A percentile compares a stretch with the other conserved stretches of the same genome.
Conservation (phyloP, 2,329 filamentous ascomycete species). For the Stachybotrys chartarum region DNA sequence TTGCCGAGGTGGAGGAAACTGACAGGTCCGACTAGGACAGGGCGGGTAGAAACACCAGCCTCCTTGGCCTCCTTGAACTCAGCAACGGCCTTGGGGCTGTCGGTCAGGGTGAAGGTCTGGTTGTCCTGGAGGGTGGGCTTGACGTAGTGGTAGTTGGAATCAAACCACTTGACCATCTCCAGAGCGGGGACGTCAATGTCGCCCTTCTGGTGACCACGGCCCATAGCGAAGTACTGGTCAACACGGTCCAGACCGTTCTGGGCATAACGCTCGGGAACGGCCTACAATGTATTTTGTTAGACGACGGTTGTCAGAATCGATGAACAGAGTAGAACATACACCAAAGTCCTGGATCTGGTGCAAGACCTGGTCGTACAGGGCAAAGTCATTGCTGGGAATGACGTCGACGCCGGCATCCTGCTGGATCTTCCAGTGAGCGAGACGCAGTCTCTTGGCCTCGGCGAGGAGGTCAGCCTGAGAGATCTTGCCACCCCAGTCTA, state of each 20-base stretch:
- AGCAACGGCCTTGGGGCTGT: slow-evolving; percentile 84
- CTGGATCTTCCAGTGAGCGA: slow-evolving; percentile 99
- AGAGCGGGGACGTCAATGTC: slow-evolving; percentile 86
- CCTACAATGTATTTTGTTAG: slow-evolving; percentile 39
- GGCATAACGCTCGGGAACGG: slow-evolving; percentile 87
- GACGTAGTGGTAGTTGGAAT: slow-evolving; percentile 99
- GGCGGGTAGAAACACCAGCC: slow-evolving; percentile 85
- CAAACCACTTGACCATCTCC: slow-evolving; percentile 99
- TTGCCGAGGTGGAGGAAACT: slow-evolving; percentile 97
- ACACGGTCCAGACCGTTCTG: slow-evolving; percentile 79
- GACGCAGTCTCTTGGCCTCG: slow-evolving; percentile 94
- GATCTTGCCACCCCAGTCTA: slow-evolving; percentile 85
- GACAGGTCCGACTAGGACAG: slow-evolving; percentile 90
- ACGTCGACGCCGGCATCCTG: slow-evolving; percentile 95
- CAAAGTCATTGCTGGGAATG: slow-evolving; percentile 99
- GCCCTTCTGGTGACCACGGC: slow-evolving; percentile 94
- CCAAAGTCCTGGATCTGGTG: slow-evolving; percentile 98
- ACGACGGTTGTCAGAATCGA: not conserved
- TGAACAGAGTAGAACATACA: slow-evolving; percentile 46
- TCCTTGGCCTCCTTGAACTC: slow-evolving; percentile 98
- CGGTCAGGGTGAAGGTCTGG: slow-evolving; percentile 87
- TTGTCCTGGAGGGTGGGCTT: slow-evolving; percentile 97
- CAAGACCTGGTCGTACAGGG: slow-evolving; percentile 96
- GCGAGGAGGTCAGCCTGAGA: slow-evolving; percentile 82
- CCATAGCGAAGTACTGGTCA: slow-evolving; percentile 99